phyloP scores from a whole-genome alignment of 495 filamentous ascomycete genomes.

The Penicillium parvum region DNA sequence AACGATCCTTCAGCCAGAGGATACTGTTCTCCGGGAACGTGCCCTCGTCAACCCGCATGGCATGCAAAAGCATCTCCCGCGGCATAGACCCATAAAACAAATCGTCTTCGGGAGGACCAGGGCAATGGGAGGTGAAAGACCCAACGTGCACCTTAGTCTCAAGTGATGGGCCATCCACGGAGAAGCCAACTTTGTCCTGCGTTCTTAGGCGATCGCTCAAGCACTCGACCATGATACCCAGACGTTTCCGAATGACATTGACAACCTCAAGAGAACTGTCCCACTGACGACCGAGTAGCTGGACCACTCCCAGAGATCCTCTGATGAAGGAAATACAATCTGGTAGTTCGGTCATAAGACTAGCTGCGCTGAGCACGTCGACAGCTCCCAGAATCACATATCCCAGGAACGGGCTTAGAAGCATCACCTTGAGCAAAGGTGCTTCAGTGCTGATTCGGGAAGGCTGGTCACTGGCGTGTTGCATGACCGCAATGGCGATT shows the following conservation, averaged over 20 bases:
- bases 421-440: slow-evolving; percentile 4
- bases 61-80: slow-evolving; percentile 28
- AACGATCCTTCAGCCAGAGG: slow-evolving; percentile 27
- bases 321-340: slow-evolving; percentile 45
- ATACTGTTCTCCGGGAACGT: slow-evolving; percentile 22
- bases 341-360: slow-evolving; percentile 27
- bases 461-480: slow-evolving; percentile 20
- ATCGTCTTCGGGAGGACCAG: slow-evolving; percentile 25
- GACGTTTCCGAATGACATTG: slow-evolving; percentile 26
- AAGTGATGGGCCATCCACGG: slow-evolving; percentile 27
- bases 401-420: slow-evolving; percentile 42
- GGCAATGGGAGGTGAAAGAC: slow-evolving; percentile 11
- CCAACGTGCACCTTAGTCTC: slow-evolving; percentile 28
- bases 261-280: slow-evolving; percentile 26
- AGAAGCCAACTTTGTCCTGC: slow-evolving; percentile 32
- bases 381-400: slow-evolving; percentile 43
- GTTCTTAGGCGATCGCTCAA: slow-evolving; percentile 19
- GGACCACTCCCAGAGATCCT: slow-evolving; percentile 37
- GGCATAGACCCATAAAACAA: slow-evolving; percentile 33
- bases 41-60: slow-evolving; percentile 28
- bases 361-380: slow-evolving; percentile 44
- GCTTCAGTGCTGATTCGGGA: slow-evolving; percentile 17
- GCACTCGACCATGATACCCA: slow-evolving; percentile 27
- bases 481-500: slow-evolving; percentile 27
- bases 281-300: slow-evolving; percentile 34